These are phyloP conservation scores for Amphirosellinia nigrospora DNA, from an alignment of 495 filamentous ascomycete genomes.

Conservation along the genomic window DNA sequence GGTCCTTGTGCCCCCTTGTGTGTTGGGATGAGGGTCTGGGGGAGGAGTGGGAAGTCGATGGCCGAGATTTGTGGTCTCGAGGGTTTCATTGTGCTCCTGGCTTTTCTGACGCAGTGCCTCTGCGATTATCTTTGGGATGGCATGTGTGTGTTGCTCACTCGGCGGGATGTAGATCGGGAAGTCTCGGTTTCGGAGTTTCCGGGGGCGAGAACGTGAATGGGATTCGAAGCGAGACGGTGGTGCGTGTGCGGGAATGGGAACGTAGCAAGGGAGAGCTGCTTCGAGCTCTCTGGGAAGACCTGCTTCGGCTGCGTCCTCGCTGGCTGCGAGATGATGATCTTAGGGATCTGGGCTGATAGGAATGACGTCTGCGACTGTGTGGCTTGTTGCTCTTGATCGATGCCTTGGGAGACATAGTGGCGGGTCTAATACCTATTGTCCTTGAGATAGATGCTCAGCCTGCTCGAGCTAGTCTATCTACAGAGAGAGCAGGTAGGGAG, in stretches of 20 bases:
- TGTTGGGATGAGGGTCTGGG: not conserved
- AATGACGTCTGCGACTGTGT: conserved; percentile 2
- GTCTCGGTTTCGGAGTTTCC: not conserved
- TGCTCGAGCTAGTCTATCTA: not conserved
- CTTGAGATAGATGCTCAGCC: not conserved
- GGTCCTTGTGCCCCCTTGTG: not conserved
- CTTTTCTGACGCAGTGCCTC: conserved; percentile 5
- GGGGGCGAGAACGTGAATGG: conserved; percentile 13
- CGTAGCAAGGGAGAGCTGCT: conserved; percentile 9
- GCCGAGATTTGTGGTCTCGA: not conserved
- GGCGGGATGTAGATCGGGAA: conserved; percentile 19
- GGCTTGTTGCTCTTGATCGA: conserved; percentile 6
- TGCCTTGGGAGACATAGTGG: conserved; percentile 14
- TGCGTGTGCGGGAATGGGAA: not conserved
- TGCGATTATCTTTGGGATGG: conserved; percentile 10
- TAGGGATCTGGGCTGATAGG: not conserved
- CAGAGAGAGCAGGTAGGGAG: not conserved
- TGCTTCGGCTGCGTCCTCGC: conserved; percentile 19
- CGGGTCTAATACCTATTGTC: not conserved
- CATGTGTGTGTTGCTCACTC: not conserved
- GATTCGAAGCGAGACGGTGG: conserved; percentile 1
- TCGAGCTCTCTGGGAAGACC: conserved; percentile 8
- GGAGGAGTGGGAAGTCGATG: conserved; percentile 10
- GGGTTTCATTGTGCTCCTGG: conserved; percentile 11
- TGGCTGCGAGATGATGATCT: conserved; percentile 7